Base-by-base conservation (phyloP, 345 rosid genomes). In the Hirschfeldia incana region DNA sequence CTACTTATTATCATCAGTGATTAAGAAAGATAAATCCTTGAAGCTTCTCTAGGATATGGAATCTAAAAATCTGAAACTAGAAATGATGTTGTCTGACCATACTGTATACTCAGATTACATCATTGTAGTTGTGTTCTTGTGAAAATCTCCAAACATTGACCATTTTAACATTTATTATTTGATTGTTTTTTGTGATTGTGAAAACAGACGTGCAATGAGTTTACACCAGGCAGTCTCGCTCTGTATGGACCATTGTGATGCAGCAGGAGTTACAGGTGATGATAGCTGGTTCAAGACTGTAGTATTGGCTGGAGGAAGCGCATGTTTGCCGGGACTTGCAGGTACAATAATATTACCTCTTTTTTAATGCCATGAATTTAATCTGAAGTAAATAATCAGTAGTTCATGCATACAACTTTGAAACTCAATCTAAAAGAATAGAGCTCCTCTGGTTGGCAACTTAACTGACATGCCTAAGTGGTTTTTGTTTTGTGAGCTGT, bases 231-330 rank as follows among this genome's bases (percentile, higher is more conserved):
- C 95, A 10, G 88, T 94, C 57, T 86, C 93, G 60, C 97, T 90
- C 30, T 92, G 98, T 84, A 94, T 94, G 90, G 97, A 94, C 70
- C 97, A 94, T 82, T 92, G 97, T 77, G 86, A 89, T 76, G 83
- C 83, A 55, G 91, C 95, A 0, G 92, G 87, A 73, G 84, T 94
- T 58, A 55, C 85, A 63, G 84, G 82, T 42, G 94, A 92, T 37
- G 88, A 86, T 83, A 65, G 88, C 82, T 92, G 98, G 98, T 94
- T 86, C 88, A 94, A 92, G 86, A 92, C 97, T 26, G 87, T 94
- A 73, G 90, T 92, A 76, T 74, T 94, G 81, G 77, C 93, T 1
- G 97, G 97, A 53, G 97, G 97, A 63, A 84, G 88, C 49, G 93
- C 93, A 1, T 89, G 95, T 84, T 86, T 94, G 76, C 96, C 98